Percentiles rank a stretch among this genome's conserved stretches.
Evolutionary conservation across 805 yeast species (phyloP).

Genomic region (Starmera dryadoides): DNA sequence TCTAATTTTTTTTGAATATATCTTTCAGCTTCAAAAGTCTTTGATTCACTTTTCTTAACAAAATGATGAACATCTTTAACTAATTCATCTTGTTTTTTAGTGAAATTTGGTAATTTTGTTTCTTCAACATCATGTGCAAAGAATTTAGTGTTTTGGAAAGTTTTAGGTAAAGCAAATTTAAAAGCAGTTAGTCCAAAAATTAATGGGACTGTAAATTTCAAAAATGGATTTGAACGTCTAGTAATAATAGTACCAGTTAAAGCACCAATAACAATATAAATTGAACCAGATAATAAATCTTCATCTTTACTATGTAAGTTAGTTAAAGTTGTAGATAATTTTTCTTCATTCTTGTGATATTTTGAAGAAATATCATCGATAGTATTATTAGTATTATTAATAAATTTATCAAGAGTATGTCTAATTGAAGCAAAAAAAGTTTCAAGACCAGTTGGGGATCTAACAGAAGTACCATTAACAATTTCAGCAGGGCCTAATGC

Average conservation of each 20-base stretch:
- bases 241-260: constrained; percentile 69
- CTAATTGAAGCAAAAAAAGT: constrained; percentile 40
- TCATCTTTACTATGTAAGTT: constrained; percentile 58
- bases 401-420: constrained; percentile 21
- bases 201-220: constrained; percentile 52
- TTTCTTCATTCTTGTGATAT: constrained; percentile 54
- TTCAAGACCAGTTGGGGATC: constrained; percentile 45
- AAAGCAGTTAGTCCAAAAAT: constrained; percentile 58
- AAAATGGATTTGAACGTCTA: constrained; percentile 52
- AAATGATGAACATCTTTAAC: constrained; percentile 38
- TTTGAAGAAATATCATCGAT: constrained; percentile 41
- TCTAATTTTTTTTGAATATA: constrained; percentile 29
- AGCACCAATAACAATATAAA: constrained; percentile 62
- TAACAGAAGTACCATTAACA: constrained; percentile 50
- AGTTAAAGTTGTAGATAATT: constrained; percentile 55
- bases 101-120: constrained; percentile 53
- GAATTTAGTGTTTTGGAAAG: constrained; percentile 52
- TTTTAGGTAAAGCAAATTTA: constrained; percentile 62
- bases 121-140: constrained; percentile 58
- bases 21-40: constrained; percentile 31
- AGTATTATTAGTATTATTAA: constrained; percentile 23
- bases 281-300: constrained; percentile 61
- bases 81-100: constrained; percentile 50
- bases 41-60: constrained; percentile 34
- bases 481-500: constrained; percentile 38